Conservation (phyloP, 2,329 filamentous ascomycete genomes). For the Trichoderma hamatum region DNA sequence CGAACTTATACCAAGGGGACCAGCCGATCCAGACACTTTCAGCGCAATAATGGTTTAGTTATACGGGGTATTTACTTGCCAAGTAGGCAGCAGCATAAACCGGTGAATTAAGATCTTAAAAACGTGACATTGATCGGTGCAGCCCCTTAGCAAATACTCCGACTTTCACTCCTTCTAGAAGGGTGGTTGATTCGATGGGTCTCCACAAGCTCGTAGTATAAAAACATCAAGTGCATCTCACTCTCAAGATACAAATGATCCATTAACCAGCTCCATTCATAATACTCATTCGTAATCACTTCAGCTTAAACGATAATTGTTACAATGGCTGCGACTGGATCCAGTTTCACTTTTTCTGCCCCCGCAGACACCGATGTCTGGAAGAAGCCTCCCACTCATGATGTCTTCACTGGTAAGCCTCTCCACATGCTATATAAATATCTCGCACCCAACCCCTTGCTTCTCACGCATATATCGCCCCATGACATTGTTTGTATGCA, state of each 20-base stretch:
- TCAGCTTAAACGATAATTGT: not conserved
- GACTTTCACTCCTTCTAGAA: not conserved
- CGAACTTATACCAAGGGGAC: not conserved
- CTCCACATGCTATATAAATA: not conserved
- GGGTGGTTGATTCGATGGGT: not conserved
- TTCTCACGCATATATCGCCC: not conserved
- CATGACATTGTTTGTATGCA: not conserved
- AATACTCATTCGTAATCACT: not conserved
- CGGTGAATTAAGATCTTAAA: not conserved
- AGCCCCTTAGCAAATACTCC: not conserved
- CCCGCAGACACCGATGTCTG: slow-evolving; percentile 71
- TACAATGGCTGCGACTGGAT: slow-evolving; percentile 13
- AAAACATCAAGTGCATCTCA: not conserved
- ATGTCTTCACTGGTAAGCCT: slow-evolving; percentile 62
- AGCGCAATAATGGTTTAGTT: not conserved
- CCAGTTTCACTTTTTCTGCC: slow-evolving; percentile 57
- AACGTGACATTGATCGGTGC: not conserved
- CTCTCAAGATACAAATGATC: not conserved
- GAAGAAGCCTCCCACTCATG: slow-evolving; percentile 70
- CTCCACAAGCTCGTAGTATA: slow-evolving; percentile 9
- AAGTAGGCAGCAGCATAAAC: not conserved
- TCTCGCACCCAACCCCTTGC: not conserved
- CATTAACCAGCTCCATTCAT: not conserved
- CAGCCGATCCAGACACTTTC: not conserved
- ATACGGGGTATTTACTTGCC: not conserved